phyloP scores from a whole-genome alignment of 768 basidiomycete species.

The Macrolepiota dolichaula region DNA sequence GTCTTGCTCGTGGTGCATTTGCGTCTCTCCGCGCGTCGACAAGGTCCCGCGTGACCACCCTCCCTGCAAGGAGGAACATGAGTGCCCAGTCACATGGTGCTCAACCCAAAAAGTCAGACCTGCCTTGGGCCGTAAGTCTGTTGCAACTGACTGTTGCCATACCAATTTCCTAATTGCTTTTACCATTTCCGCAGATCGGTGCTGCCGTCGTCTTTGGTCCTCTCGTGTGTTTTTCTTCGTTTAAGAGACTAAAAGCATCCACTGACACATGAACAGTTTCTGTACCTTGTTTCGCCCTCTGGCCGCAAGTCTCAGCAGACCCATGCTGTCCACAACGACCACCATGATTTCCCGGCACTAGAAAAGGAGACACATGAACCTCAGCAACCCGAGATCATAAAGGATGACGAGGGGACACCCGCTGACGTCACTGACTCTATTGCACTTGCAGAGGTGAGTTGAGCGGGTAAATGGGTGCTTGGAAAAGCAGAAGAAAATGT shows the following conservation, averaged over 20 bases:
- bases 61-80: constrained; percentile 30
- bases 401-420: constrained; percentile 37
- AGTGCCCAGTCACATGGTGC: constrained; percentile 32
- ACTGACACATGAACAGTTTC: constrained; percentile 28
- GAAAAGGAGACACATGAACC: constrained; percentile 18
- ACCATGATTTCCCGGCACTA: constrained; percentile 28
- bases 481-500: not conserved
- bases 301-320: constrained; percentile 29
- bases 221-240: constrained; percentile 26
- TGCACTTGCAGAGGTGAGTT: constrained; percentile 27
- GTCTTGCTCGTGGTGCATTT: constrained; percentile 32
- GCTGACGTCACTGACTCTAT: constrained; percentile 33
- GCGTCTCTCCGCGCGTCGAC: constrained; percentile 29
- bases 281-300: constrained; percentile 39
- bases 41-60: constrained; percentile 20
- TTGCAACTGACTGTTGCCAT: constrained; percentile 8
- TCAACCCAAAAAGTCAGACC: constrained; percentile 33
- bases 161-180: constrained; percentile 5
- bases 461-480: not conserved
- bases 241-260: not conserved
- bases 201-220: constrained; percentile 38
- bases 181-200: constrained; percentile 28
- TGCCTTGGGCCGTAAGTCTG: constrained; percentile 40
- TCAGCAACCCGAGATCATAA: constrained; percentile 24
- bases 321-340: constrained; percentile 31